These are phyloP conservation scores for Priceomyces melissophilus DNA, from an alignment of 805 yeast genomes.

Conservation along the genomic window DNA sequence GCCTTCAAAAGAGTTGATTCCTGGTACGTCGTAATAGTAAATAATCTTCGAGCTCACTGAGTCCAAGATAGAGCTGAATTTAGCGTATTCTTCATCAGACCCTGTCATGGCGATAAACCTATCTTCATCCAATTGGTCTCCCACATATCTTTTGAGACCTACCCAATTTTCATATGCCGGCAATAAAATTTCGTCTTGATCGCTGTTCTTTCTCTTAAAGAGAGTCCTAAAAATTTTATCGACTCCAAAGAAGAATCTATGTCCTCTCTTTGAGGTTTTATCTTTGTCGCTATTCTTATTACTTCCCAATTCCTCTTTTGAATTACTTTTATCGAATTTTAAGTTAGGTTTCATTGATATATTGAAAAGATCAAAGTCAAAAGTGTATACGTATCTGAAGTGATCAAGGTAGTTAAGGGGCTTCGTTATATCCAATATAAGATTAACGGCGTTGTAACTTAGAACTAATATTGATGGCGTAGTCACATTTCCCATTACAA, in stretches of 20 bases:
- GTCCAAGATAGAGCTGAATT: constrained; percentile 64
- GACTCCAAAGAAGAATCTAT: constrained; percentile 6
- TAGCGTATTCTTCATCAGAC: constrained; percentile 73
- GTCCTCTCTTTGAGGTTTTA: constrained; percentile 4
- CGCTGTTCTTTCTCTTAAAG: constrained; percentile 3
- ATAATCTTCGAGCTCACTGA: constrained; percentile 52
- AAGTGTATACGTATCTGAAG: constrained; percentile 45
- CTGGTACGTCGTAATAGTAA: constrained; percentile 73
- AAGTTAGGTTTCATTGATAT: constrained; percentile 68
- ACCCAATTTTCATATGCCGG: constrained; percentile 50
- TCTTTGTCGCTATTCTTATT: background rate
- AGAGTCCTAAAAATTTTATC: constrained; percentile 19
- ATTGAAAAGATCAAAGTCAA: constrained; percentile 51
- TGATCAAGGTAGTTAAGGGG: constrained; percentile 51
- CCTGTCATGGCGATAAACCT: constrained; percentile 25
- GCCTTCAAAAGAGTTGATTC: constrained; percentile 23
- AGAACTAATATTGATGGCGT: constrained; percentile 71
- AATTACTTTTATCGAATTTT: constrained; percentile 38
- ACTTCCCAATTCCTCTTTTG: background rate
- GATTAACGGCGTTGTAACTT: constrained; percentile 54
- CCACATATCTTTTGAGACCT: constrained; percentile 72
- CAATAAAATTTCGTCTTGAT: constrained; percentile 2
- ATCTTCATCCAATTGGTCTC: constrained; percentile 27
- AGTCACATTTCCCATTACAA: constrained; percentile 74
- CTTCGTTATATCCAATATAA: constrained; percentile 53